Base-by-base conservation (phyloP, 2,329 filamentous ascomycete genomes). In the Colletotrichum agaves region DNA sequence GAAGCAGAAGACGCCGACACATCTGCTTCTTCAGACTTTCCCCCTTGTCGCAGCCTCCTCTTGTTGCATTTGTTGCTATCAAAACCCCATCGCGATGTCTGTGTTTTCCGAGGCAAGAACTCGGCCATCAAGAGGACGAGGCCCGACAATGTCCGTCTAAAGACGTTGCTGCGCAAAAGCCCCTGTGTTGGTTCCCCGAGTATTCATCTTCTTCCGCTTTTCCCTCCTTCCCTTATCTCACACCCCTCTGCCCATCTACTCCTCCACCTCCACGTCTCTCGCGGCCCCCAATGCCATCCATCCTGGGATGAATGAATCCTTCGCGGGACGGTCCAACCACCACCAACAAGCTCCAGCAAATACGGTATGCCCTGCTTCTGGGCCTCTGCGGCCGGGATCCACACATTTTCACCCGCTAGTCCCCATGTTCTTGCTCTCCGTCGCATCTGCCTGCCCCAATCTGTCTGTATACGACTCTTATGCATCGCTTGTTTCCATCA, bases 211-310 rank as follows among this genome's bases (percentile, higher is more conserved):
- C 21, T 57, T 50, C 15, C 23, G 12, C 39, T 23, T 15, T 23
- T n/a, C 49, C 17, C 31, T 37, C 35, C 50, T 15, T 43, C 31
- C 23, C 13, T 15, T 43, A 27, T 41, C 46, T 10, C 46, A 57
- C 61, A 39, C 52, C 43, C 52, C 41, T 57, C 39, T 35, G n/a
- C 10, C 13, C 21, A n/a, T 23, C 41, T 39, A 33, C 23, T 31
- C 21, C 23, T 46, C 39, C n/a, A 35, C 23, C 41, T 59, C 46
- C 53, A 60, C 53, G 27, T 59, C 61, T 64, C 47, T 44, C 44
- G 59, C 53, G 37, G 61, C 64, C 64, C 64, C 64, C 64, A 64
- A 67, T 60, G 53, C 33, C 33, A 67, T 61, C 61, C 55, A 47
- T 53, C 39, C 60, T 46, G 41, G 61, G 49, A 33, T 41, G 56